These are phyloP conservation scores for Aegle marmelos DNA, from an alignment of 345 rosid species.

Conservation along the genomic window DNA sequence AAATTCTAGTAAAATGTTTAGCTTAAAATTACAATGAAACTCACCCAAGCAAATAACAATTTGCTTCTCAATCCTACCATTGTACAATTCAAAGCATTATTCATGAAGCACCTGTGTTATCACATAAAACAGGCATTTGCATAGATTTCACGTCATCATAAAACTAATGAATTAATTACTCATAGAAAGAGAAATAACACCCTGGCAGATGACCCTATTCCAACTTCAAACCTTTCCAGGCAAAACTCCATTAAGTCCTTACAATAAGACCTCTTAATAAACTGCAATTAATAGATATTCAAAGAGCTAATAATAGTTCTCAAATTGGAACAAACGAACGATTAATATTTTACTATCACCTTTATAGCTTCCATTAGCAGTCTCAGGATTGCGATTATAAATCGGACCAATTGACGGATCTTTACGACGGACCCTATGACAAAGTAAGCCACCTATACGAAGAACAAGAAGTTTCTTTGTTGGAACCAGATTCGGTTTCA, in stretches of 20 bases:
- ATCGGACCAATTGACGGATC: not conserved
- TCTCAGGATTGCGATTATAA: constrained; percentile 22
- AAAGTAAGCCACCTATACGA: constrained; percentile 31
- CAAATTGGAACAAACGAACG: not conserved
- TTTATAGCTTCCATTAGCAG: constrained; percentile 20
- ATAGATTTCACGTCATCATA: too few relatives aligned
- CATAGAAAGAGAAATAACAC: constrained; percentile 5
- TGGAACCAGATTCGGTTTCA: constrained; percentile 6
- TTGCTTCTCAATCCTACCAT: constrained; percentile 16
- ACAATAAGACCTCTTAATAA: constrained; percentile 42
- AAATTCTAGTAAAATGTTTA: not conserved
- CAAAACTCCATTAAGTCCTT: constrained; percentile 41
- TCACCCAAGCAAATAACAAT: constrained; percentile 39
- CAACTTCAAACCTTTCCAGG: constrained; percentile 47
- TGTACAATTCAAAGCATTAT: constrained; percentile 23
- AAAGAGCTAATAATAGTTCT: too few relatives aligned
- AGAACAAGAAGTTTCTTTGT: constrained; percentile 36
- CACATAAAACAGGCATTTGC: too few relatives aligned
- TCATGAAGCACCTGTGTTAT: constrained; percentile 15
- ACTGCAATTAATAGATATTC: constrained; percentile 19
- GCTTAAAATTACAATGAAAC: not conserved
- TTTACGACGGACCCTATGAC: constrained; percentile 18
- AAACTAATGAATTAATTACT: too few relatives aligned
- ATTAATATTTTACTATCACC: constrained; percentile 14
- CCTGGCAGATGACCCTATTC: constrained; percentile 44